Evolutionary conservation across 2,329 filamentous ascomycete genomes (phyloP).

Genomic region (Knoxdaviesia proteae): DNA sequence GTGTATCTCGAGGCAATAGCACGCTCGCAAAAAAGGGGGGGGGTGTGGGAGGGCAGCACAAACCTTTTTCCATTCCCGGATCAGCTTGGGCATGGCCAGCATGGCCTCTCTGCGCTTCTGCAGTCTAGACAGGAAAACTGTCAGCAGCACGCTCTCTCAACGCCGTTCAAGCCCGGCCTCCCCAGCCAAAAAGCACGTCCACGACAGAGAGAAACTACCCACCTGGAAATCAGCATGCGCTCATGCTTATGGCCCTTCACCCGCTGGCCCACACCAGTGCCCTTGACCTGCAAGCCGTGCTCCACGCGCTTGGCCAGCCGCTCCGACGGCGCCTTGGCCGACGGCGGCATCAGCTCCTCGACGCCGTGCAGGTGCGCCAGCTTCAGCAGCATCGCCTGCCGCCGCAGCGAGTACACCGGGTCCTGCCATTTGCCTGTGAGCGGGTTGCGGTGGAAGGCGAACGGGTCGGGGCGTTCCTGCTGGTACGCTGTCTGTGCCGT

Average conservation of each 20-base stretch:
- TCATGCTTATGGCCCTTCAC: conserved; percentile 95
- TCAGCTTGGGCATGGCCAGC: conserved; percentile 82
- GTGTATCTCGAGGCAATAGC: neutral
- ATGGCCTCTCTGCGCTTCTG: conserved; percentile 81
- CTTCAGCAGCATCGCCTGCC: conserved; percentile 82
- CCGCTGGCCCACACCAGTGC: conserved; percentile 75
- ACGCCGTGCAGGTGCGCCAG: conserved; percentile 61
- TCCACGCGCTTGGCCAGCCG: conserved; percentile 53
- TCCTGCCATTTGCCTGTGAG: conserved; percentile 66
- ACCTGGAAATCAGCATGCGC: conserved; percentile 58
- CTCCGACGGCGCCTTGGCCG: conserved; percentile 53
- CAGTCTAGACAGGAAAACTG: conserved; percentile 30
- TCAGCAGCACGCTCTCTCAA: neutral
- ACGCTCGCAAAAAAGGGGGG: neutral
- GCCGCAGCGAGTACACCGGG: conserved; percentile 61
- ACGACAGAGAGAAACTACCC: conserved; percentile 14
- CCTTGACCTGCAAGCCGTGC: conserved; percentile 67
- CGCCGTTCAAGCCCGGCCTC: neutral
- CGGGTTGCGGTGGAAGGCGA: conserved; percentile 59
- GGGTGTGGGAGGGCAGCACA: conserved; percentile 10
- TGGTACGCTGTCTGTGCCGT: conserved; percentile 26
- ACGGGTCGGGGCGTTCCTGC: conserved; percentile 50
- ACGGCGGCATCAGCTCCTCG: conserved; percentile 58
- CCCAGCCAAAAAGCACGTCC: too few species aligned
- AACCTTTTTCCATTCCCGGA: conserved; percentile 85